These are phyloP conservation scores for Melanogaster broomeanus DNA, from an alignment of 768 basidiomycete species.

Conservation along the genomic window DNA sequence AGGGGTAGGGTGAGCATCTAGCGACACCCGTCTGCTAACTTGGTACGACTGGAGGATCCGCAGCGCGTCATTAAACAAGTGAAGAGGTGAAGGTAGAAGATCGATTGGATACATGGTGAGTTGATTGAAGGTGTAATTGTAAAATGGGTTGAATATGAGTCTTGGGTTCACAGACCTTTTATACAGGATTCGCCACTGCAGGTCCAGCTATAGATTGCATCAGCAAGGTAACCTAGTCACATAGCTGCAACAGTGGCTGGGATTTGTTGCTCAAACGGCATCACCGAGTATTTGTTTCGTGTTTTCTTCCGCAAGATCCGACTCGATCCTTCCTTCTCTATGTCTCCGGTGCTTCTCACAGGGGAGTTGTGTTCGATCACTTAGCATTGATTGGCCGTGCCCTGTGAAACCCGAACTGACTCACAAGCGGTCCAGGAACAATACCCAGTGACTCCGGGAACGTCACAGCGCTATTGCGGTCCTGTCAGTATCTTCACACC, in stretches of 20 bases:
- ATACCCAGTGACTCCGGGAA: constrained; percentile 1
- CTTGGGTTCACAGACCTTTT: constrained; percentile 19
- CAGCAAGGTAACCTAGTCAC: constrained; percentile 36
- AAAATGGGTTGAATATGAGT: constrained; percentile 7
- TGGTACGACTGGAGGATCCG: constrained; percentile 48
- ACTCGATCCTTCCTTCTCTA: constrained; percentile 6
- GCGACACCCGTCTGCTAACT: constrained; percentile 29
- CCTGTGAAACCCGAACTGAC: constrained; percentile 14
- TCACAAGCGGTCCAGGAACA: constrained; percentile 27
- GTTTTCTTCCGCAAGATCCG: constrained; percentile 24
- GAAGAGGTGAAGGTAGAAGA: constrained; percentile 55
- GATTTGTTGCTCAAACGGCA: constrained; percentile 29
- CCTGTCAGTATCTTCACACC: constrained; percentile 13
- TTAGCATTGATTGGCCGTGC: constrained; percentile 23
- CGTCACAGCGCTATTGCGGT: constrained; percentile 11
- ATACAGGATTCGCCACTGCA: constrained; percentile 35
- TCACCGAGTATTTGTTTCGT: constrained; percentile 22
- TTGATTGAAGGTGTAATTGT: constrained; percentile 5
- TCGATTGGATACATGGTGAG: constrained; percentile 30
- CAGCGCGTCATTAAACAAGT: constrained; percentile 49
- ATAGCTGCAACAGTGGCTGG: constrained; percentile 33
- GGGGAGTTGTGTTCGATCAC: constrained; percentile 17
- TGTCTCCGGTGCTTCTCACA: constrained; percentile 19
- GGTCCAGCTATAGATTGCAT: constrained; percentile 27
- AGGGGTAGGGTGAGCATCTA: constrained; percentile 37